Evolutionary conservation across 495 filamentous ascomycete species (phyloP), one percentile per base, ranked within the genome.

Genomic region (Hyphodiscus hymeniophilus): DNA sequence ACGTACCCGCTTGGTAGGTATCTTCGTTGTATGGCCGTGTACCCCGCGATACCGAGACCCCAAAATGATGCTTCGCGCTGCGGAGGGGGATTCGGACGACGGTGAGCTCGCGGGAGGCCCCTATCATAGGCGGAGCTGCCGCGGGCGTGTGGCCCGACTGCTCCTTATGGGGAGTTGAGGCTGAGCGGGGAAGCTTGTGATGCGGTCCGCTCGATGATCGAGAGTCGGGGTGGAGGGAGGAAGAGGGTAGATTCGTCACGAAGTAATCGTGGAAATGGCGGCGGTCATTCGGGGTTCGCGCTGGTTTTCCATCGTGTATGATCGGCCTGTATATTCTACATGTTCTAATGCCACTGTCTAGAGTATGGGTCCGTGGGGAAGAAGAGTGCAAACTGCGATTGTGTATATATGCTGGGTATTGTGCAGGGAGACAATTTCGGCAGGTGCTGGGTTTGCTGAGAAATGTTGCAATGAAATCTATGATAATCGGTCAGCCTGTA

Each of bases 41-140:
- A 10, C 92, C 92, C 3, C 92, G 80, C 20, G 85, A 87, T 8
- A 82, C 72, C 8, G 79, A 75, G 18, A 76, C 84, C 17, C 92
- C 92, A 56, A 90, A 98, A 63, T 98, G 92, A 59, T 97, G 91
- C 58, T 97, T 98, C 34, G 92, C 92, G 57, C 81, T 91, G 48
- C 82, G 81, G 17, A 98, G 69, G 0, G 92, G 92, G 53, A 98
- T 97, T n/a, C 92, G 87, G 17, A 98, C 92, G n/a, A 97, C 89
- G 0, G 91, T 95, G 26, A 89, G 81, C 54, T 95, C 89, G 30
- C 89, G 81, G 23, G 66, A 66, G 10, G 56, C 51, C 34, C 70
- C 71, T 30, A 77, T 72, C 58, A 79, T 71, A 58, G 73, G 70
- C 61, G 75, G 60, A 20, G 75, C 67, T 7, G 76, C 68, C 10